Percentiles rank a stretch among this genome's conserved stretches.
Conservation (phyloP, 371 early-diverging fungal genomes). For the Dichotomocladium elegans region DNA sequence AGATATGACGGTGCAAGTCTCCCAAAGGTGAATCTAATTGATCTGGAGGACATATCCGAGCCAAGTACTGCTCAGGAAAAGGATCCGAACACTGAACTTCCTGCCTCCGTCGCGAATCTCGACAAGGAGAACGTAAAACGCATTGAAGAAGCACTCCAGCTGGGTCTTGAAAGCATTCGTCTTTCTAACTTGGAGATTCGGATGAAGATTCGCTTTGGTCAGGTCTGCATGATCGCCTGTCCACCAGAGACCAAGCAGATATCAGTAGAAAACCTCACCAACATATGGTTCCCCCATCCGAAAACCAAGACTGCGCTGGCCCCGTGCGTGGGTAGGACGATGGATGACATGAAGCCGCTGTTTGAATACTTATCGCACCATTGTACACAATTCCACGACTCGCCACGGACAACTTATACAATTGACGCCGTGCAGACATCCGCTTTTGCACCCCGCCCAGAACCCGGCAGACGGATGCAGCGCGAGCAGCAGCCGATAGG, state of each 20-base stretch:
- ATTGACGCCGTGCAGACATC: conserved; percentile 18
- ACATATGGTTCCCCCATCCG: conserved; percentile 12
- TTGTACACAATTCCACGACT: conserved; percentile 8
- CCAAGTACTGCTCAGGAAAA: background rate
- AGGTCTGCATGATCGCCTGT: conserved; percentile 14
- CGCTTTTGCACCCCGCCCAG: background rate
- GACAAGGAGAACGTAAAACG: conserved; percentile 19
- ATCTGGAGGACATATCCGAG: conserved; percentile 11
- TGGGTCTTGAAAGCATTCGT: conserved; percentile 36
- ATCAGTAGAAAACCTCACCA: conserved; percentile 3
- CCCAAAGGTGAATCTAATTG: conserved; percentile 13
- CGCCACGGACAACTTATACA: conserved; percentile 14
- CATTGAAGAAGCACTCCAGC: conserved; percentile 13
- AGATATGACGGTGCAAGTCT: background rate
- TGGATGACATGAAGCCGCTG: conserved; percentile 10
- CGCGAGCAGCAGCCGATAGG: background rate
- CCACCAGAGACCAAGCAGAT: background rate
- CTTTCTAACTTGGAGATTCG: conserved; percentile 36
- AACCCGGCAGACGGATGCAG: background rate
- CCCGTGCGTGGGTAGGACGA: conserved; percentile 16
- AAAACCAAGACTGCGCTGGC: conserved; percentile 15
- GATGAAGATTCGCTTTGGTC: conserved; percentile 42
- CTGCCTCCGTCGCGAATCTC: conserved; percentile 7
- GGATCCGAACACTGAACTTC: conserved; percentile 1
- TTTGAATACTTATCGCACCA: conserved; percentile 14